Evolutionary conservation across 2,329 filamentous ascomycete genomes (phyloP), one percentile per base, ranked within the genome.

Genomic region (Herpomyces periplanetae): DNA sequence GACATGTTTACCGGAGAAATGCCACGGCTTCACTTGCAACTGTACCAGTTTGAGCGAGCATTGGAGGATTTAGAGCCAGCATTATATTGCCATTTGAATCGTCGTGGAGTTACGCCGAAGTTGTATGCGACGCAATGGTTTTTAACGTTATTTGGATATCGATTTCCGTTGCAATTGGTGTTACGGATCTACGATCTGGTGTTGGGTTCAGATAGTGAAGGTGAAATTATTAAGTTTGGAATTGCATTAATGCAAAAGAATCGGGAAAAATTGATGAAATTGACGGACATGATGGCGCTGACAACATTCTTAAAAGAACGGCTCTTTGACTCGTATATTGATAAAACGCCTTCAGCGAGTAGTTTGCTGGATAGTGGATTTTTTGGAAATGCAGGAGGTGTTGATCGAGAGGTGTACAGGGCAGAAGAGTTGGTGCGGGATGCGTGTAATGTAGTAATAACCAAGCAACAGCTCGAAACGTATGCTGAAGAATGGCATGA

Each of bases 111-210:
- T 21, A 64, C 64, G 5, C 64, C 80, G 1, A 69, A 87, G 33
- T 49, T 96, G 5, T 96, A 96, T 34, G 80, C 80, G 17, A 96
- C 80, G 0, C 80, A 96, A 37, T 96, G 80, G 80, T 96, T 96
- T 40, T 50, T 96, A 19, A 96, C 80, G 0, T 49, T 96, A n/a
- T 96, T 96, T 34, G 71, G 75, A 13, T 96, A 96, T 37, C 65
- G 84, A 16, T 96, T 96, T 37, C 80, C 80, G 5, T 49, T 96
- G 4, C 80, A 96, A 34, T 55, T 96, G 5, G 80, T 96, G 4
- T 58, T 96, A 22, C 65, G 80, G 13, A 84, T 96, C 19, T 96
- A 91, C 38, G 80, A 96, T 34, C 44, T 96, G 21, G 80, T 96
- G 19, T 47, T 96, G 8, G 80, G 68, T 17, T 75, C 91, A 38